Base-by-base conservation (phyloP, 164 flowering plant species). In the Macadamia integrifolia region DNA sequence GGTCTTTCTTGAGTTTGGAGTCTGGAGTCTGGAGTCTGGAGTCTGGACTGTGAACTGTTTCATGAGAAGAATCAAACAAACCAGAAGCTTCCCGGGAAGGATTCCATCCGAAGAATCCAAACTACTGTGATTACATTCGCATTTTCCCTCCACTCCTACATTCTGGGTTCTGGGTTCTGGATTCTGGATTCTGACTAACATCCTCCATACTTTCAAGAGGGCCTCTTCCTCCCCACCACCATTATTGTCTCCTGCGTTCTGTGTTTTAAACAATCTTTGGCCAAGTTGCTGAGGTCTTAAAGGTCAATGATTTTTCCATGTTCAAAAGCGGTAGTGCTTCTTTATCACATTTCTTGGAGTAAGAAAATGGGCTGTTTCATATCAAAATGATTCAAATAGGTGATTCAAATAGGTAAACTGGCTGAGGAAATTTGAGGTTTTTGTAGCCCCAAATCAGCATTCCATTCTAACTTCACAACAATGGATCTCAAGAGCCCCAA, bases 401-500 rank as follows among this genome's bases (percentile, higher is more conserved):
- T 60, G 55, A 65, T 69, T 11, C 71, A 30, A 9, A 44, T 42
- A 32, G 31, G 6, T 60, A 48, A 50, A 69, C 35, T n/a, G n/a
- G 53, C 50, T 31, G 73, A 46, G 42, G 35, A 57, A 48, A 46
- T 52, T 43, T 62, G 44, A 65, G 65, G 61, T 46, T 69, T 64
- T 61, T 62, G 23, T 55, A 69, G 50, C 59, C 52, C 71, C 42
- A 69, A 56, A 6, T 30, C 28, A 29, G 28, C 44, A 44, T 52
- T 10, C 17, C 61, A 50, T 31, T 52, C 49, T 14, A 49, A 62
- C 5, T 64, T 31, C 71, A 32, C 30, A 56, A n/a, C 73, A 46
- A 87, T 85, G 94, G 87, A 89, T 80, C 77, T 83, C 75, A 63
- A 81, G 55, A 74, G 66, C 69, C 79, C 83, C 49, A 81, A 73